Conservation (phyloP, 805 yeast species). For the Barnettozyma botsteinii region DNA sequence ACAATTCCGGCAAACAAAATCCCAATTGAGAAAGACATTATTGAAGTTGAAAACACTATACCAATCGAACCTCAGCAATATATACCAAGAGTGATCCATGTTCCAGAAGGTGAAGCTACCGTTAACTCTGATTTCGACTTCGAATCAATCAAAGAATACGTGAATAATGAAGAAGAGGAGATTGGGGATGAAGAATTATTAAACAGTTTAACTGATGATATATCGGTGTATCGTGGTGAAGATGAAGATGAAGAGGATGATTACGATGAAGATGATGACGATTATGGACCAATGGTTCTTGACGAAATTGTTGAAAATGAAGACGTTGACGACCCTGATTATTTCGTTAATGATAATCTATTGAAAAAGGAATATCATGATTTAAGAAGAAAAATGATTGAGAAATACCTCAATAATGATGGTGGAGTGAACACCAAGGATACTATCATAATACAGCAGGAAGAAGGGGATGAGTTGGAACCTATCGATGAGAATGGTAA, state of each 20-base stretch:
- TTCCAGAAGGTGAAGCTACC: too few species aligned
- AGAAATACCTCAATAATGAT: conserved; percentile 18
- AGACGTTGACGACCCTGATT: conserved; percentile 25
- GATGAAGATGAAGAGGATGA: conserved; percentile 31
- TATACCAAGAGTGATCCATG: too few species aligned
- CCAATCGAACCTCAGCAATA: too few species aligned
- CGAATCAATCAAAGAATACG: conserved; percentile 13
- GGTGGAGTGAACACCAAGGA: background rate
- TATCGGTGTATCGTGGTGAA: conserved; percentile 13
- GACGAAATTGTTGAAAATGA: conserved; percentile 39
- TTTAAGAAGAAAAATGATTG: conserved; percentile 27
- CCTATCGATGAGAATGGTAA: conserved; percentile 63
- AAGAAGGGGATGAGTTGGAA: conserved; percentile 52
- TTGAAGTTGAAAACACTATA: background rate
- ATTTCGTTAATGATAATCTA: conserved; percentile 24
- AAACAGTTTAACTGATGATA: conserved; percentile 16
- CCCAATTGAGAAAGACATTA: background rate
- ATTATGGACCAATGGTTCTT: conserved; percentile 34
- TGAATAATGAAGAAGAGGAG: conserved; percentile 10
- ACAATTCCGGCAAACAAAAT: background rate
- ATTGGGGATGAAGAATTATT: conserved; percentile 20
- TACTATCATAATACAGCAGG: conserved; percentile 26
- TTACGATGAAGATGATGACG: conserved; percentile 27
- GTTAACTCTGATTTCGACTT: conserved; percentile 8
- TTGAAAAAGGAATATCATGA: conserved; percentile 27